Evolutionary conservation across 768 basidiomycete genomes (phyloP).

Genomic region (Boletus rufocinnamomeus): DNA sequence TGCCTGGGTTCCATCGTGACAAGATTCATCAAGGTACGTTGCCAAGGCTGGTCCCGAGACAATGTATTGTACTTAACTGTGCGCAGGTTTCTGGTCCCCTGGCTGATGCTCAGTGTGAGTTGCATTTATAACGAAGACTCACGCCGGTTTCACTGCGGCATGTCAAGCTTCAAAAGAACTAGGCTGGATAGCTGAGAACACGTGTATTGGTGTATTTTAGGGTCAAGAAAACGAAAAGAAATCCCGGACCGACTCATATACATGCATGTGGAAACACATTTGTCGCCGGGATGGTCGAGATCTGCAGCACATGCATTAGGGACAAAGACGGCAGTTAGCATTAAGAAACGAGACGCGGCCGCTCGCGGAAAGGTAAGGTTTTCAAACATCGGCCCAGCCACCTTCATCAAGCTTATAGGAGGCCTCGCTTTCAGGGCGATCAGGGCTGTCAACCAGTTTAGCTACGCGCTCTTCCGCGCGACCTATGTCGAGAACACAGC

Average conservation of each 20-base stretch:
- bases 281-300: not conserved
- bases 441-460: slow-evolving; percentile 87
- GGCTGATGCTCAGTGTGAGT: not conserved
- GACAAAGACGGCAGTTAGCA: not conserved
- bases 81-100: not conserved
- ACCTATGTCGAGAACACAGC: slow-evolving; percentile 44
- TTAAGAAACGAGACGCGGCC: not conserved
- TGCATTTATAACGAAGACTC: not conserved
- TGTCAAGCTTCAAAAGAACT: not conserved
- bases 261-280: not conserved
- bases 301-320: not conserved
- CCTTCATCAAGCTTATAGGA: slow-evolving; percentile 91
- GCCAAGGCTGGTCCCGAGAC: not conserved
- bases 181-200: not conserved
- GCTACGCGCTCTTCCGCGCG: slow-evolving; percentile 91
- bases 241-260: not conserved
- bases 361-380: not conserved
- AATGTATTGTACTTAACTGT: not conserved
- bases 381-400: slow-evolving; percentile 83
- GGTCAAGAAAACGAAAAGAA: slow-evolving; percentile 1
- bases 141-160: not conserved
- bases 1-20: not conserved
- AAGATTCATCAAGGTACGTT: not conserved
- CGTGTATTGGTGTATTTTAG: not conserved
- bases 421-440: slow-evolving; percentile 87